Percentiles rank a stretch among this genome's conserved stretches.
Evolutionary conservation across 768 basidiomycete genomes (phyloP).

Genomic region (Coprinellus micaceus): DNA sequence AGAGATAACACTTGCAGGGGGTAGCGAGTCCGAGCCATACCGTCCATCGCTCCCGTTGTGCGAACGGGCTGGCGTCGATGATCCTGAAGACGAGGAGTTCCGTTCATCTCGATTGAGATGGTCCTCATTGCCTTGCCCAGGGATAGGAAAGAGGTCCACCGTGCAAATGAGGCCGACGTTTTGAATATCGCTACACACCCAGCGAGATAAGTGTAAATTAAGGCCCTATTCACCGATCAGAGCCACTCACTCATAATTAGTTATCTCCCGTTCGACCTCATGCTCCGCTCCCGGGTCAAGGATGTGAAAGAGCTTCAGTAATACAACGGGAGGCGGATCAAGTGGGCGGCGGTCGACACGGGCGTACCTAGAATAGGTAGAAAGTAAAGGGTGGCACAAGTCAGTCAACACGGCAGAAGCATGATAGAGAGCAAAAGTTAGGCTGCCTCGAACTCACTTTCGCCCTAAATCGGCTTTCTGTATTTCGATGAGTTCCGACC

Average conservation of each 20-base stretch:
- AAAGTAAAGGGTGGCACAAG: background rate
- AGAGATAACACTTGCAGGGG: background rate
- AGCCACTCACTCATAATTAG: slow-evolving; percentile 41
- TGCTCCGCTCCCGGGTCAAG: slow-evolving; percentile 37
- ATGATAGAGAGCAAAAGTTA: too few species aligned
- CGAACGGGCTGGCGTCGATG: background rate
- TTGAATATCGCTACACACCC: slow-evolving; percentile 48
- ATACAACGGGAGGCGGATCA: slow-evolving; percentile 64
- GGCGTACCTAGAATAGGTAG: slow-evolving; percentile 41
- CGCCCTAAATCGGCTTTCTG: slow-evolving; percentile 67
- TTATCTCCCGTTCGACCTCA: slow-evolving; percentile 41
- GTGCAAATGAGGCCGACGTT: slow-evolving; percentile 71
- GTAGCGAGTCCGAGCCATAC: background rate
- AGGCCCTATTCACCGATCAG: slow-evolving; percentile 3
- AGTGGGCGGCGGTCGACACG: slow-evolving; percentile 61
- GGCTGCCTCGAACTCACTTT: slow-evolving; percentile 43
- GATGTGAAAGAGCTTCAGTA: slow-evolving; percentile 46
- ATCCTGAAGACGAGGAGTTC: background rate
- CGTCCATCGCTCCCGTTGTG: background rate
- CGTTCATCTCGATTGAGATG: background rate
- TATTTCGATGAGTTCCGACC: slow-evolving; percentile 52
- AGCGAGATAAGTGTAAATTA: slow-evolving; percentile 12
- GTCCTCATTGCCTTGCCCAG: slow-evolving; percentile 18
- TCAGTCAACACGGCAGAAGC: background rate
- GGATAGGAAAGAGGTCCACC: slow-evolving; percentile 71